Conservation (phyloP, 2,329 filamentous ascomycete species). For the Chaetomiaceae sp. region DNA sequence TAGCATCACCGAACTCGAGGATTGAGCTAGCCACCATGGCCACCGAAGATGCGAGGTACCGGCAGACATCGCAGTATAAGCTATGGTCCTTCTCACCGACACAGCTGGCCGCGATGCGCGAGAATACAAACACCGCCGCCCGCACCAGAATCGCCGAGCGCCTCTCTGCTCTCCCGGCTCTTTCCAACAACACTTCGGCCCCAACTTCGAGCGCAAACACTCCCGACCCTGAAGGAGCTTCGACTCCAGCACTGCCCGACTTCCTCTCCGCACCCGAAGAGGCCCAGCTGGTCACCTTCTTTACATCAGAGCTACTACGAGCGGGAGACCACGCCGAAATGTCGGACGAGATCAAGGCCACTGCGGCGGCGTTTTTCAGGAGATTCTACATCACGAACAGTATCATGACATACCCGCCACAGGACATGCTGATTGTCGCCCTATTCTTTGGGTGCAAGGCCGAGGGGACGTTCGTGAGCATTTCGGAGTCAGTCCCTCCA, state of each 20-base stretch:
- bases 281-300: conserved; percentile 73
- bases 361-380: conserved; percentile 82
- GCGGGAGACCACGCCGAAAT: conserved; percentile 52
- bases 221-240: conserved; percentile 34
- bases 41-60: conserved; percentile 87
- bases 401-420: conserved; percentile 92
- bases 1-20: not conserved
- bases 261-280: conserved; percentile 84
- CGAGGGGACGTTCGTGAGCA: conserved; percentile 72
- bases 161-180: conserved; percentile 50
- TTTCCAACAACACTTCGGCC: conserved; percentile 27
- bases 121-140: conserved; percentile 75
- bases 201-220: conserved; percentile 31
- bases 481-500: conserved; percentile 35
- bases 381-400: conserved; percentile 96
- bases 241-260: conserved; percentile 54
- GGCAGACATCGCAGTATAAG: conserved; percentile 82
- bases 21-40: conserved; percentile 48
- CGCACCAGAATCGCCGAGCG: conserved; percentile 54
- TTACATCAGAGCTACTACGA: conserved; percentile 56
- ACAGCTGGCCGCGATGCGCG: conserved; percentile 66
- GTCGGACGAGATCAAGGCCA: conserved; percentile 56
- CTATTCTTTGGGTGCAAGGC: conserved; percentile 93
- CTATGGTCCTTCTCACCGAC: conserved; percentile 86
- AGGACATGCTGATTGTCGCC: conserved; percentile 81